A percentile compares a stretch with the other conserved stretches of the same genome.
Evolutionary conservation across 1,284 basidiomycete genomes (phyloP).

Genomic region (Trametes versicolor): DNA sequence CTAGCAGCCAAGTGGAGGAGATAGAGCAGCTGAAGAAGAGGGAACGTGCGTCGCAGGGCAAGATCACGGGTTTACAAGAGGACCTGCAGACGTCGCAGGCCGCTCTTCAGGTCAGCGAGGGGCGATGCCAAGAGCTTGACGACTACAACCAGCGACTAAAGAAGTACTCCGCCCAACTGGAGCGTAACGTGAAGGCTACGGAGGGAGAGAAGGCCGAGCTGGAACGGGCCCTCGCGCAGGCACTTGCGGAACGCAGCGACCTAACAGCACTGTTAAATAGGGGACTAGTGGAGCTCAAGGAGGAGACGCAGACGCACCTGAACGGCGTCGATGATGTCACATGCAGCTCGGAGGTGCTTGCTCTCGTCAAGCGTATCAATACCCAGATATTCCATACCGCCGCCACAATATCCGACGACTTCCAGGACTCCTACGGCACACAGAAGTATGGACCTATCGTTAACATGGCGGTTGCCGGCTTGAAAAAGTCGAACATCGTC

Average conservation of each 20-base stretch:
- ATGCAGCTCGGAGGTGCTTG: slow-evolving; percentile 54
- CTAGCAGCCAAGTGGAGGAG: not conserved
- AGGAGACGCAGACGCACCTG: slow-evolving; percentile 53
- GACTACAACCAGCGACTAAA: not conserved
- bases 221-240: slow-evolving; percentile 18
- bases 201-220: slow-evolving; percentile 15
- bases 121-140: not conserved
- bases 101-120: not conserved
- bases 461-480: slow-evolving; percentile 14
- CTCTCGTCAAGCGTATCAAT: slow-evolving; percentile 56
- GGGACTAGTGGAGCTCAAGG: slow-evolving; percentile 55
- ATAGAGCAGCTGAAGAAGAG: not conserved
- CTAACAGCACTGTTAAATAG: slow-evolving; percentile 47
- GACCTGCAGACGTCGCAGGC: not conserved
- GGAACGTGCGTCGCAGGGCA: not conserved
- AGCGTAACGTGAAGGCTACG: slow-evolving; percentile 9
- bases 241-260: slow-evolving; percentile 23
- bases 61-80: not conserved
- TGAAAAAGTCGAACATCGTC: slow-evolving; percentile 29
- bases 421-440: slow-evolving; percentile 18
- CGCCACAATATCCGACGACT: slow-evolving; percentile 54
- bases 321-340: slow-evolving; percentile 56
- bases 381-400: slow-evolving; percentile 59
- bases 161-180: slow-evolving; percentile 6
- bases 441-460: not conserved